Base-by-base conservation (phyloP, 352 stramenopile genomes). In the Pythium myriotylum region DNA sequence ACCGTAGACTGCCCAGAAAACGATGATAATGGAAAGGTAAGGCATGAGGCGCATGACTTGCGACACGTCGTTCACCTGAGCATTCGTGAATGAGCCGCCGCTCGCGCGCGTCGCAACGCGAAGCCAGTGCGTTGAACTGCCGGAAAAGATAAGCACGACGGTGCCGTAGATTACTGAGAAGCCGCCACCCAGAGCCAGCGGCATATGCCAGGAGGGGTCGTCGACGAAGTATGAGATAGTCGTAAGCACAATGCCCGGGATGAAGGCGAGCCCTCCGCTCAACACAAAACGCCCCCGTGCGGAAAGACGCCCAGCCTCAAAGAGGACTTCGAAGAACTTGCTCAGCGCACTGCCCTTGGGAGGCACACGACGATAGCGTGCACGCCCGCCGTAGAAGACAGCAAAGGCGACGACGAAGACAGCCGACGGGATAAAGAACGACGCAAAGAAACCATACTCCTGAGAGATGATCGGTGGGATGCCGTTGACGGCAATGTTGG, bases 401-500 rank as follows among this genome's bases (percentile, higher is more conserved):
- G 73, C 19, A 9, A 92, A 84, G 0, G 86, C 87, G 2, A 91
- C 26, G 16, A 89, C 76, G 56, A 97, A 97, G 7, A 86, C 76
- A 4, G 78, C 71, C 1, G 84, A 86, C 19, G 88, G 87, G 53
- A 97, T 94, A 3, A 88, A 75, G 54, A 97, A 98, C 0, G 88
- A 95, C 27, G 84, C 79, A 60, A 96, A 95, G 71, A 97, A 98
- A 19, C 91, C 89, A 58, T 89, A 97, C n/a, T 81, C 65, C 8
- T 77, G 58, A 10, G 85, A 79, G 42, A 96, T 80, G 50, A 94
- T 86, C 6, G 85, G 84, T 23, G 88, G 79, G 7, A 97, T 42
- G 8, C 92, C 92, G 59, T 97, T 97, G 12, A 97, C 89, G 0
- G 89, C 91, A 29, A 98, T 55, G 64, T 97, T 97, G 2, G 89